A percentile compares a stretch with the other conserved stretches of the same genome.
phyloP scores from a whole-genome alignment of 331 rosid genomes.

The Malus hybrid region DNA sequence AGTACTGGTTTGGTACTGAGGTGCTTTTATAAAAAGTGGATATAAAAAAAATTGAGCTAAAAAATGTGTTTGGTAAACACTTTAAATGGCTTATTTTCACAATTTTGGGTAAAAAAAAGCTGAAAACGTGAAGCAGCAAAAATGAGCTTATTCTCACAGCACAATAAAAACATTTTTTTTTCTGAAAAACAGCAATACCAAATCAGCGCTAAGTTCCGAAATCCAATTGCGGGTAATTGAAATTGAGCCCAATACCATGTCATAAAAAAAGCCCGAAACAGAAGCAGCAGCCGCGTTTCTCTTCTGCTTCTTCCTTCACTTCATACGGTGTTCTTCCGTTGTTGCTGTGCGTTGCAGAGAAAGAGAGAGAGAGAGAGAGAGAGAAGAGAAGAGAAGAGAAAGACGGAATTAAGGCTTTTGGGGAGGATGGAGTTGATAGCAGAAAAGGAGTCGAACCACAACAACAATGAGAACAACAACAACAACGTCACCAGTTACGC shows the following conservation, averaged over 20 bases:
- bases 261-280: background rate
- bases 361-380: background rate
- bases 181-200: no score
- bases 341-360: background rate
- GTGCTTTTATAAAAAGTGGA: no score
- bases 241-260: background rate
- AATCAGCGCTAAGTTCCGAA: background rate
- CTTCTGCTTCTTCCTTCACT: background rate
- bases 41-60: no score
- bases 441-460: constrained; percentile 39
- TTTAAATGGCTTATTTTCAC: no score
- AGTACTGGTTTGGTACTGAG: no score
- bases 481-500: constrained; percentile 13
- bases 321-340: background rate
- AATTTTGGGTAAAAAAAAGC: no score
- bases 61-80: no score
- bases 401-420: constrained; percentile 27
- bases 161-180: no score
- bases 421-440: constrained; percentile 39
- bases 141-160: no score
- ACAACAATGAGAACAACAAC: constrained; percentile 1
- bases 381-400: no score
- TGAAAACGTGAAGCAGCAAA: no score
- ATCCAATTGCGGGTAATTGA: background rate
- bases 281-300: background rate